Base-by-base conservation (phyloP, 345 rosid genomes). In the Citrus inodora region DNA sequence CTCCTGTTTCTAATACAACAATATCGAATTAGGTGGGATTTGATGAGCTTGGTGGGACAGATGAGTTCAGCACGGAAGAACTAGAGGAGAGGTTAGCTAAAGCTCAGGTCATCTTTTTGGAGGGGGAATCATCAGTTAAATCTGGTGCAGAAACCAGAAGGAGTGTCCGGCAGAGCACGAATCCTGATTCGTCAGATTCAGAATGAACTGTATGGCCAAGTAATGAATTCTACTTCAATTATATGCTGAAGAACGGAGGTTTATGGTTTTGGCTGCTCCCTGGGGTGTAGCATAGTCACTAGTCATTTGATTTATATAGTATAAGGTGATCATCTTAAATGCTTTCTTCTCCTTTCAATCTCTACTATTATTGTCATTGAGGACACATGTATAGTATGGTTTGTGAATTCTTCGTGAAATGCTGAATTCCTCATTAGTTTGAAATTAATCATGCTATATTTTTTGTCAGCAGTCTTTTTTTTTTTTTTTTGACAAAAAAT, bases 21-120 rank as follows among this genome's bases (percentile, higher is more conserved):
- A 56, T 70, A 35, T 14, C 4, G 35, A 7, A 13, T 67, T 66
- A 95, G 98, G 99, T 96, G 78, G 99, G 99, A 62, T 96, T 96
- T 80, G 93, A 96, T 84, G 89, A 92, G 82, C 94, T 96, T 4
- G 98, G 98, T 51, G 95, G 98, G 79, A 96, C 88, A n/a, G 99
- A 96, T 73, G 98, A 92, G 70, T 96, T 96, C 80, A 89, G 88
- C 80, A 93, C 99, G 0, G 97, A 94, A 84, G 99, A 88, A 27
- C 78, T 94, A 59, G 99, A 93, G 77, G 99, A 92, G 85, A 92
- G 99, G 75, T 83, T 96, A 81, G 95, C 93, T 55, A 96, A 90
- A 86, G 91, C 97, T 63, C 94, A 93, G 75, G 94, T 96, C 40
- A 89, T 96, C 73, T 87, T 87, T 70, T 87, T 84, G 1, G 99